Conservation (phyloP, 2,329 filamentous ascomycete genomes). For the Sarocladium strictum region DNA sequence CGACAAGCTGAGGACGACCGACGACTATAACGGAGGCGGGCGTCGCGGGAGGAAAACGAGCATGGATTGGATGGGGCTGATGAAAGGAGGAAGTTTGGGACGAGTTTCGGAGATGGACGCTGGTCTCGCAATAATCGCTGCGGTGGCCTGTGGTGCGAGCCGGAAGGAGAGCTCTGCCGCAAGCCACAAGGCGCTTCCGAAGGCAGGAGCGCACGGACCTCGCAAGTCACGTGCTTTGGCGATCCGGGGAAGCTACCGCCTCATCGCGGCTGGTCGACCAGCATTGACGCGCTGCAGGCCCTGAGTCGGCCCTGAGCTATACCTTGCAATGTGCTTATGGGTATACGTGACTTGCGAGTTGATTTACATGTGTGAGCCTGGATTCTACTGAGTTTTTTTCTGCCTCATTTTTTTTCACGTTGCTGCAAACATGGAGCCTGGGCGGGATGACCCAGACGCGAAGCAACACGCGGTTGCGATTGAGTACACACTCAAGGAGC, state of each 20-base stretch:
- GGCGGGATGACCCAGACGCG: neutral
- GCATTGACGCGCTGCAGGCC: constrained; percentile 1
- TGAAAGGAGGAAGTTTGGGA: constrained; percentile 8
- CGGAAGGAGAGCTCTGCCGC: neutral
- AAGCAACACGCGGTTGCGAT: constrained; percentile 25
- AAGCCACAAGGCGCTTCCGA: neutral
- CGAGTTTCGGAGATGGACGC: constrained; percentile 6
- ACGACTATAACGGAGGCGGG: neutral
- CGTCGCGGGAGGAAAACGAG: neutral
- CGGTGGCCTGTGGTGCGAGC: neutral
- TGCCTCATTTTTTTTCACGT: neutral
- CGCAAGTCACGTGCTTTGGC: constrained; percentile 4
- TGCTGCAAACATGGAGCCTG: neutral
- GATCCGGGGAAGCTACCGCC: constrained; percentile 6
- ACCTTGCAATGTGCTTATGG: neutral
- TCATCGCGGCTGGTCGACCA: neutral
- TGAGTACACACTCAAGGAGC: constrained; percentile 60
- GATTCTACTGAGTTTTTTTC: no score
- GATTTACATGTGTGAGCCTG: no score
- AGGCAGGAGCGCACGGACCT: neutral
- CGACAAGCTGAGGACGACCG: neutral
- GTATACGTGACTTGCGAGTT: no score
- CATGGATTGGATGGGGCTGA: neutral
- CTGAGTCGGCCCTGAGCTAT: neutral
- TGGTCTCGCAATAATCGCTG: neutral